These are phyloP conservation scores for Rhodamnia rubescens DNA, from an alignment of 345 rosid species.

Conservation along the genomic window DNA sequence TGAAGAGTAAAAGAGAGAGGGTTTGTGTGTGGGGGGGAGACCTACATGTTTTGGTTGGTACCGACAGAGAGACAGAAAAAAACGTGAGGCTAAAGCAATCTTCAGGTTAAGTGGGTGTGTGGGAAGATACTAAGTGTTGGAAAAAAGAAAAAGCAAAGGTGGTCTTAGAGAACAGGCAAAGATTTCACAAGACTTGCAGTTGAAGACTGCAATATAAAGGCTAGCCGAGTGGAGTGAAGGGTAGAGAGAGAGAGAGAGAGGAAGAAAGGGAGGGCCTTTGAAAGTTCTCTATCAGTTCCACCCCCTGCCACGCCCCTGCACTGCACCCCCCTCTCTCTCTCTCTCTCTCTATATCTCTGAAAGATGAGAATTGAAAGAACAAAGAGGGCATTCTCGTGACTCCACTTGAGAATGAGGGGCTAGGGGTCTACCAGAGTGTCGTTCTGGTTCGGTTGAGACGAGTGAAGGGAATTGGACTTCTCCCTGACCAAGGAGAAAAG, in stretches of 20 bases:
- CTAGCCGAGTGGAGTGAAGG: conserved; percentile 45
- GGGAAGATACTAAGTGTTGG: background rate
- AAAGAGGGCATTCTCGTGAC: background rate
- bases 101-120: conserved; percentile 1
- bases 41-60: conserved; percentile 66
- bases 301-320: conserved; percentile 20
- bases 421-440: background rate
- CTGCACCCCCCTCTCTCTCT: conserved; percentile 19
- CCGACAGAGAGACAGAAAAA: conserved; percentile 33
- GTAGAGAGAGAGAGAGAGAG: conserved; percentile 3
- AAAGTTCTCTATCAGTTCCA: conserved; percentile 91
- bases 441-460: background rate
- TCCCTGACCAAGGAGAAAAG: background rate
- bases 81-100: conserved; percentile 1
- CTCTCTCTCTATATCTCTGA: conserved; percentile 6
- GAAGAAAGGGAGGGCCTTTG: conserved; percentile 25
- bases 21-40: conserved; percentile 17
- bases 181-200: background rate
- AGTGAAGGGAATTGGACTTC: background rate
- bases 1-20: background rate
- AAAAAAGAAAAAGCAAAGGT: background rate
- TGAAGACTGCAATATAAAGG: conserved; percentile 22
- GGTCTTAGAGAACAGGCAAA: background rate
- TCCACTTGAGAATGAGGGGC: background rate
- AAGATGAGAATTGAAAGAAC: background rate